Evolutionary conservation across 2,329 filamentous ascomycete genomes (phyloP).

Genomic region (Sphaceloma murrayae): DNA sequence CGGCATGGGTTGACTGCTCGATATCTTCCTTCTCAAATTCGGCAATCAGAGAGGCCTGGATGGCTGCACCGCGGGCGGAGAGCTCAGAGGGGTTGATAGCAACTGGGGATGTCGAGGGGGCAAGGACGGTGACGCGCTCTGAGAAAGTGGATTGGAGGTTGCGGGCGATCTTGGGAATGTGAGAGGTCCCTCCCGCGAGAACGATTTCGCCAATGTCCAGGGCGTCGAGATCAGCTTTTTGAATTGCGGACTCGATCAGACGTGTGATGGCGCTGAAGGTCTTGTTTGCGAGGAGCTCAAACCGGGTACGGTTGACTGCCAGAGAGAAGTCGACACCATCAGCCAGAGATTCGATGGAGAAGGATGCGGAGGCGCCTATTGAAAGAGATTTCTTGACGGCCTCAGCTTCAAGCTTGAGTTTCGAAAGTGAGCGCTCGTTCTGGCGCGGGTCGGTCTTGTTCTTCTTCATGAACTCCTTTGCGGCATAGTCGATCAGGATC

Average conservation of each 20-base stretch:
- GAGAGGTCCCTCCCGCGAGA: slow-evolving; percentile 80
- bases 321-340: slow-evolving; percentile 85
- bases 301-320: slow-evolving; percentile 86
- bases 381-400: slow-evolving; percentile 85
- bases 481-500: slow-evolving; percentile 88
- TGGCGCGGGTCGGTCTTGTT: slow-evolving; percentile 79
- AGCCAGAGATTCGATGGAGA: slow-evolving; percentile 84
- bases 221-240: slow-evolving; percentile 86
- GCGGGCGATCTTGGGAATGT: slow-evolving; percentile 85
- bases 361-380: slow-evolving; percentile 76
- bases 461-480: slow-evolving; percentile 98
- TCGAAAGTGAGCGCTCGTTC: slow-evolving; percentile 73
- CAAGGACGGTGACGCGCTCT: slow-evolving; percentile 64
- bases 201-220: slow-evolving; percentile 93
- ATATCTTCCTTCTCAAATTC: slow-evolving; percentile 93
- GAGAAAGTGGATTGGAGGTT: slow-evolving; percentile 76
- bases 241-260: slow-evolving; percentile 71
- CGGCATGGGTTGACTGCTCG: slow-evolving; percentile 88
- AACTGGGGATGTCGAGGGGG: slow-evolving; percentile 65
- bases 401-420: slow-evolving; percentile 86
- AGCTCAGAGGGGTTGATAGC: slow-evolving; percentile 94
- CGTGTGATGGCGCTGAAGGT: slow-evolving; percentile 81
- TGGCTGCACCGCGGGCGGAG: slow-evolving; percentile 77
- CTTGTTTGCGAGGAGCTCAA: slow-evolving; percentile 79
- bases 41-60: slow-evolving; percentile 88